Evolutionary conservation across 352 stramenopile genomes (phyloP), one percentile per base, ranked within the genome.

Genomic region (Phytophthora lateralis): DNA sequence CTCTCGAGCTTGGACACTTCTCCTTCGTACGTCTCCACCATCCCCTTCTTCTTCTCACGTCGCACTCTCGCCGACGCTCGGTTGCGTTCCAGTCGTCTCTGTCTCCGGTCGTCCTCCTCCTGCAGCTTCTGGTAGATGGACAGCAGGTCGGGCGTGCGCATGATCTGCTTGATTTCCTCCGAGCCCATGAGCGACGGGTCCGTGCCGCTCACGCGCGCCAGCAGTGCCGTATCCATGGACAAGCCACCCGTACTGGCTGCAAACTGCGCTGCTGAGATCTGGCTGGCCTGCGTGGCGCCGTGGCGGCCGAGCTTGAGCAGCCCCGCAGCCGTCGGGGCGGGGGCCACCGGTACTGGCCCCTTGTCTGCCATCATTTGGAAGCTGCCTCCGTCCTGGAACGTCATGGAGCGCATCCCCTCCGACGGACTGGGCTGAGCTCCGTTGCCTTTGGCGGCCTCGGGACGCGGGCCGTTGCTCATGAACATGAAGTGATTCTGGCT

Each of bases 81-180:
- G 63, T 94, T 94, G 42, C 86, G 81, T 35, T 94, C 87, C 26
- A 96, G 60, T 8, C 85, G 69, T 53, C 84, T 66, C 60, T 93
- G 87, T 21, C 87, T 75, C 17, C 84, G 78, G 37, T 93, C 84
- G 51, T 96, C 87, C 61, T 94, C 87, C 67, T 94, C 85, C 44
- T 93, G 87, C 2, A 96, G 66, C 52, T 93, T 96, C 60, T 96
- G 86, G 65, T 96, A 96, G 27, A 96, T 96, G 18, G 81, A 93
- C 29, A 96, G 58, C 20, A 96, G 56, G 52, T 96, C 85, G 1
- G 86, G 82, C 9, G 73, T 85, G 10, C 82, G 80, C 85, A 96
- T 96, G 60, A 96, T 94, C 69, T 94, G 86, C 50, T 90, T 89
- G 62, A 96, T 94, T 60, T 94, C 78, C 55, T 96, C 85, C 6